These are phyloP conservation scores for Penicillium vulpinum DNA, from an alignment of 2,329 filamentous ascomycete genomes.

Conservation along the genomic window DNA sequence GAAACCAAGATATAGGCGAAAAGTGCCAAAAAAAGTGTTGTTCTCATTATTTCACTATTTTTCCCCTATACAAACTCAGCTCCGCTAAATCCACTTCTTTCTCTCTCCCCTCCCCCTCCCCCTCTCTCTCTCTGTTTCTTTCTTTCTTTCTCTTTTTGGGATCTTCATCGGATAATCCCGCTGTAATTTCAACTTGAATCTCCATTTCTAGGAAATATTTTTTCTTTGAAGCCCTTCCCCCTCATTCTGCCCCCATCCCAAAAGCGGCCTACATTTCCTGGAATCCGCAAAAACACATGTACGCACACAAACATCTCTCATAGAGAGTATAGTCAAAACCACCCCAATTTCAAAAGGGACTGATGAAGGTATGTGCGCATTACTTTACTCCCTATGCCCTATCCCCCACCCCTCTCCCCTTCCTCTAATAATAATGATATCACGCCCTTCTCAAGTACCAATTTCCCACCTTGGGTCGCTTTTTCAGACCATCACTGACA, in stretches of 20 bases:
- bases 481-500: constrained; percentile 6
- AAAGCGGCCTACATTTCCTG: constrained; percentile 8
- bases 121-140: constrained; percentile 12
- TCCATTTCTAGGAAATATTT: neutral
- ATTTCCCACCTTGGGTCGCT: constrained; percentile 5
- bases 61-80: constrained; percentile 19
- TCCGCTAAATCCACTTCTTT: constrained; percentile 22
- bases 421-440: constrained; percentile 29
- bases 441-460: constrained; percentile 18
- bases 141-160: neutral
- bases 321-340: constrained; percentile 1
- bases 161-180: neutral
- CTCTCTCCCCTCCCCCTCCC: constrained; percentile 10
- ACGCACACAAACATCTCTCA: constrained; percentile 21
- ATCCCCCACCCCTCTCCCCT: neutral
- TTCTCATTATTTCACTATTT: constrained; percentile 4
- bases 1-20: neutral
- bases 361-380: constrained; percentile 31
- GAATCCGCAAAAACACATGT: constrained; percentile 20
- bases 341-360: constrained; percentile 24
- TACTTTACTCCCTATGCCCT: constrained; percentile 1
- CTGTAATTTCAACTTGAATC: neutral
- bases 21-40: neutral
- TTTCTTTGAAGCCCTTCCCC: constrained; percentile 1
- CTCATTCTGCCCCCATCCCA: constrained; percentile 12